phyloP scores from a whole-genome alignment of 2,329 filamentous ascomycete species.

The Venturia nashicola region DNA sequence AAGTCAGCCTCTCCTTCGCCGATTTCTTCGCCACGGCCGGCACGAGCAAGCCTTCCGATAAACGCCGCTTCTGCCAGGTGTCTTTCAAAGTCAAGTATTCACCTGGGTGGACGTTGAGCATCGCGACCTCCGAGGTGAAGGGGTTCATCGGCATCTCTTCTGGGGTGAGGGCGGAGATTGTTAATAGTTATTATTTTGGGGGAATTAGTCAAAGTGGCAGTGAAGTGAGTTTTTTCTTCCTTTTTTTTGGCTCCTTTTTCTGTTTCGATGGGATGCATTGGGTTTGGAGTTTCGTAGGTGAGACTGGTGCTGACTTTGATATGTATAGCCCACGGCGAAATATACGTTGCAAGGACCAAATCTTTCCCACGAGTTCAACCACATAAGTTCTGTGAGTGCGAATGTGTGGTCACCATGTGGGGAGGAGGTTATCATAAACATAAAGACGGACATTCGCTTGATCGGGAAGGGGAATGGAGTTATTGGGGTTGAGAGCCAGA shows the following conservation, averaged over 20 bases:
- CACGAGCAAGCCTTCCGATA: not conserved
- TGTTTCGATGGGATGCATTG: no score
- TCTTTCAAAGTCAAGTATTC: not conserved
- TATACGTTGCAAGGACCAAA: not conserved
- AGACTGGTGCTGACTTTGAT: not conserved
- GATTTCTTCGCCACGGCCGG: not conserved
- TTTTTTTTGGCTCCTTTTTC: no score
- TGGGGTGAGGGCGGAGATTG: not conserved
- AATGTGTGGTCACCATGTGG: not conserved
- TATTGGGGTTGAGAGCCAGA: not conserved
- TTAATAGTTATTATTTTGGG: not conserved
- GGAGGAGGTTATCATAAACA: not conserved
- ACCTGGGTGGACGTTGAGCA: not conserved
- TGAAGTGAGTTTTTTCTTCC: not conserved
- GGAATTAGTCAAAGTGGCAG: not conserved
- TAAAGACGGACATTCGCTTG: not conserved
- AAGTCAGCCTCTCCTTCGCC: not conserved
- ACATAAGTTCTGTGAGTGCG: not conserved
- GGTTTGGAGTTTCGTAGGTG: no score
- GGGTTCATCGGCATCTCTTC: not conserved
- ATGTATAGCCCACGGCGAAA: not conserved
- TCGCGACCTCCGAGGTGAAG: not conserved
- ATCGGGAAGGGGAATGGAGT: not conserved
- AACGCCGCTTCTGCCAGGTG: not conserved
- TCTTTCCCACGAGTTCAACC: not conserved